These are phyloP conservation scores for sorghum (Sorghum bicolor) DNA, from an alignment of 176 grass and related monocot species.

Conservation along the genomic window DNA sequence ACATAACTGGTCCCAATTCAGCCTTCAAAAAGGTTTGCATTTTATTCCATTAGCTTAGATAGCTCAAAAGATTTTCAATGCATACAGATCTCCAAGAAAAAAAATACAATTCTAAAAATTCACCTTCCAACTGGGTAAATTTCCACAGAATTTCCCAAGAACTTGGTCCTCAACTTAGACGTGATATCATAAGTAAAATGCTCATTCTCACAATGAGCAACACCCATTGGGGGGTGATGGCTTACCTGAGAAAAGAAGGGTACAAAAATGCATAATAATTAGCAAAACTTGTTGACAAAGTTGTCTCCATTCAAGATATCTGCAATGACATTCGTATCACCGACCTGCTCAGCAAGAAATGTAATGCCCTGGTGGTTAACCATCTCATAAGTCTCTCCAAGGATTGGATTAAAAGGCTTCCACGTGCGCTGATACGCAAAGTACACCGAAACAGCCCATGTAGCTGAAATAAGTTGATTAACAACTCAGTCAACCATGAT, in stretches of 20 bases:
- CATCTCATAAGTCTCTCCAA: slow-evolving; percentile 97
- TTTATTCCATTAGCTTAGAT: neutral
- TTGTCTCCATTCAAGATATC: slow-evolving; percentile 13
- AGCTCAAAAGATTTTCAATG: neutral
- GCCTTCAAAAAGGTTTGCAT: neutral
- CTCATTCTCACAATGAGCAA: slow-evolving; percentile 77
- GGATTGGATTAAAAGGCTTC: slow-evolving; percentile 98
- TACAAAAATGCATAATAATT: slow-evolving; percentile 1
- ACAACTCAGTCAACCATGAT: slow-evolving; percentile 25
- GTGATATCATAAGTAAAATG: slow-evolving; percentile 98
- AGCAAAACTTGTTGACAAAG: slow-evolving; percentile 6
- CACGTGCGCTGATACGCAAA: slow-evolving; percentile 75
- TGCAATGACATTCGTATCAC: slow-evolving; percentile 6
- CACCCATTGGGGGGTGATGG: slow-evolving; percentile 97
- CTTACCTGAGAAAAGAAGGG: slow-evolving; percentile 61
- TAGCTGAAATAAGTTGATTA: slow-evolving; percentile 58
- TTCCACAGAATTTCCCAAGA: slow-evolving; percentile 92
- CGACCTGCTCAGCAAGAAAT: slow-evolving; percentile 90
- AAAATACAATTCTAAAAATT: slow-evolving; percentile 13
- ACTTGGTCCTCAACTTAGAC: slow-evolving; percentile 94
- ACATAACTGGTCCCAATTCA: neutral
- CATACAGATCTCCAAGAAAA: neutral
- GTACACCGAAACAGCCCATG: slow-evolving; percentile 92
- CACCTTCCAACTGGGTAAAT: slow-evolving; percentile 96
- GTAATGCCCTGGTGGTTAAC: slow-evolving; percentile 77